phyloP scores from a whole-genome alignment of 352 stramenopile species.

The Phytopythium helicoides region DNA sequence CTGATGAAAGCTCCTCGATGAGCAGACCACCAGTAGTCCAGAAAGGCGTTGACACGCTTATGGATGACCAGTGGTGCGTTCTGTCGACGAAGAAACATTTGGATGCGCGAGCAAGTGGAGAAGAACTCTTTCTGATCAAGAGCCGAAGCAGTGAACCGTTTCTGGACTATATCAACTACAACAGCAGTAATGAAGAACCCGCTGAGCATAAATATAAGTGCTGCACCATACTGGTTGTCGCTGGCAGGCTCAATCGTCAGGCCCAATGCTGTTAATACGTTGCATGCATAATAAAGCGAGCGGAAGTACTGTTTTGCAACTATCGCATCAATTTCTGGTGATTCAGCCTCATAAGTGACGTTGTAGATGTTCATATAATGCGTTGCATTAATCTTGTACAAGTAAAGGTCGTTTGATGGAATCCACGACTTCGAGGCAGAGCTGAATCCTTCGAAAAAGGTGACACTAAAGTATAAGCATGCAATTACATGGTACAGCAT shows the following conservation, averaged over 20 bases:
- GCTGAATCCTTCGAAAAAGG: conserved; percentile 64
- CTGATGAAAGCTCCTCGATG: conserved; percentile 63
- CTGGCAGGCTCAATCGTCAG: conserved; percentile 47
- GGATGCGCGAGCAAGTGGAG: conserved; percentile 47
- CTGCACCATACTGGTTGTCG: conserved; percentile 45
- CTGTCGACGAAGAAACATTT: conserved; percentile 66
- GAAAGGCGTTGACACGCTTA: conserved; percentile 62
- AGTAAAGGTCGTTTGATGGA: conserved; percentile 40
- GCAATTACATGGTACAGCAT: conserved; percentile 61
- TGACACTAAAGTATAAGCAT: conserved; percentile 60
- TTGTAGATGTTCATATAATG: conserved; percentile 24
- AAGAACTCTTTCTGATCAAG: conserved; percentile 78
- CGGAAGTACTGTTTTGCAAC: conserved; percentile 54
- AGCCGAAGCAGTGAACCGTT: conserved; percentile 68
- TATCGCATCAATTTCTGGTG: conserved; percentile 19
- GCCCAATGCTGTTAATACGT: conserved; percentile 51
- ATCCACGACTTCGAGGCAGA: conserved; percentile 36
- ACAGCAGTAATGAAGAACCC: conserved; percentile 74
- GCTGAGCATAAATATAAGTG: conserved; percentile 66
- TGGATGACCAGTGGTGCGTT: conserved; percentile 54
- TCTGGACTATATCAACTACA: conserved; percentile 76
- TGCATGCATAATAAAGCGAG: conserved; percentile 59
- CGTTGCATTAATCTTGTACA: conserved; percentile 31
- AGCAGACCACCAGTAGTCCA: conserved; percentile 75
- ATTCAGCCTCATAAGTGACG: conserved; percentile 15